Evolutionary conservation across 2,329 filamentous ascomycete genomes (phyloP), one percentile per base, ranked within the genome.

Genomic region (Neurospora crassa): DNA sequence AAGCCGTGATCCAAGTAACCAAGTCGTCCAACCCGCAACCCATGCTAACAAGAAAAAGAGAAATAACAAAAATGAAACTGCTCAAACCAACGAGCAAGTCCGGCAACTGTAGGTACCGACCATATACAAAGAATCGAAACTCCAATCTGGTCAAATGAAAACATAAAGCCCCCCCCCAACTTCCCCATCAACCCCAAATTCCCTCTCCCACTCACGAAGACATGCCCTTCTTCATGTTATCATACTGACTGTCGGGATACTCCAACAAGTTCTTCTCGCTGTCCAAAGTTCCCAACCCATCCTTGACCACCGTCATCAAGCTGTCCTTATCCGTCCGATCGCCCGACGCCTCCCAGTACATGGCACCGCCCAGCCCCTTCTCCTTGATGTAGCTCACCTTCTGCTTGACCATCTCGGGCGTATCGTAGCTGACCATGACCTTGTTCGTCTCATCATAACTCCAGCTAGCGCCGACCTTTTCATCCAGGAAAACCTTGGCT

Each of bases 271-370:
- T 90, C 34, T 37, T 37, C 34, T 37, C 34, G 34, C 34, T 37
- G 34, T 37, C 34, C 34, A 37, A 1, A 1, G 34, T 7, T 2
- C 34, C 34, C 34, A 37, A 1, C 1, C 34, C 7, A 8, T 37
- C 7, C 34, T 37, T 37, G 6, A 37, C 34, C 1, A 37, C 34
- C 34, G 34, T 8, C 34, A 37, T 37, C 34, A 96, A 80, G 73
- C 89, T 92, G 6, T 85, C 84, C 10, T 79, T 80, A n/a, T 85
- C 24, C 2, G 77, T 84, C 76, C 86, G 86, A 79, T 96, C 93
- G 8, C 85, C 89, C 72, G 89, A 92, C 24, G 88, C 89, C 79
- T 96, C 92, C 92, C 92, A 96, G 86, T 92, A 96, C 92, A 96
- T 95, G 18, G 87, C 89, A 16, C 93, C 93, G 1, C 89, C 92